Evolutionary conservation across 108 stramenopile species (phyloP).

Genomic region (Nitzschia inconspicua): DNA sequence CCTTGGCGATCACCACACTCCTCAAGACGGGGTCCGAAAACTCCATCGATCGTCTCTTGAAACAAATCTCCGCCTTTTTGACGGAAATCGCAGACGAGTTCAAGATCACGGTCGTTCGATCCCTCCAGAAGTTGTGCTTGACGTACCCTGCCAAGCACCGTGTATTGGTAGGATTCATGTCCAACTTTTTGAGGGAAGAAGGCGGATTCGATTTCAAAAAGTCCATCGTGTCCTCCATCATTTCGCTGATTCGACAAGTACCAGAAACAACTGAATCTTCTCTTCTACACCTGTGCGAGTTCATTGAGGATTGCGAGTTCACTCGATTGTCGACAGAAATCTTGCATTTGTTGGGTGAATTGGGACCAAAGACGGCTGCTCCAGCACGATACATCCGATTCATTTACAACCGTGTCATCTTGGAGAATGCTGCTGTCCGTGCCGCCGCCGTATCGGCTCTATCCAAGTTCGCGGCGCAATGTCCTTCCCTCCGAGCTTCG

Average conservation of each 20-base stretch:
- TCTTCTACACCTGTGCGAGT: conserved; percentile 94
- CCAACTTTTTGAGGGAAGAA: conserved; percentile 92
- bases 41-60: conserved; percentile 93
- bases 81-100: conserved; percentile 99
- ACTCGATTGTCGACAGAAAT: conserved; percentile 84
- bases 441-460: conserved; percentile 91
- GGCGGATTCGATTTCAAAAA: conserved; percentile 94
- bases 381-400: conserved; percentile 96
- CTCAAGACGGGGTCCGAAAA: conserved; percentile 98
- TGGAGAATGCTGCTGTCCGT: conserved; percentile 91
- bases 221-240: conserved; percentile 83
- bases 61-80: conserved; percentile 97
- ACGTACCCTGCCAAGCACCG: conserved; percentile 91
- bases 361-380: conserved; percentile 78
- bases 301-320: conserved; percentile 98
- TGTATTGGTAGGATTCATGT: conserved; percentile 88
- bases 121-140: conserved; percentile 85
- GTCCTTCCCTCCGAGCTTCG: conserved; percentile 77
- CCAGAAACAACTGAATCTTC: conserved; percentile 86
- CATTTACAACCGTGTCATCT: conserved; percentile 96
- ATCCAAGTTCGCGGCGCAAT: conserved; percentile 84
- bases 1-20: conserved; percentile 97
- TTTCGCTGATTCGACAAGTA: conserved; percentile 80
- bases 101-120: conserved; percentile 92
- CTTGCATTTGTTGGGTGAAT: conserved; percentile 84